Conservation (phyloP, 441 rosid species). For the Gossypium gossypioides region DNA sequence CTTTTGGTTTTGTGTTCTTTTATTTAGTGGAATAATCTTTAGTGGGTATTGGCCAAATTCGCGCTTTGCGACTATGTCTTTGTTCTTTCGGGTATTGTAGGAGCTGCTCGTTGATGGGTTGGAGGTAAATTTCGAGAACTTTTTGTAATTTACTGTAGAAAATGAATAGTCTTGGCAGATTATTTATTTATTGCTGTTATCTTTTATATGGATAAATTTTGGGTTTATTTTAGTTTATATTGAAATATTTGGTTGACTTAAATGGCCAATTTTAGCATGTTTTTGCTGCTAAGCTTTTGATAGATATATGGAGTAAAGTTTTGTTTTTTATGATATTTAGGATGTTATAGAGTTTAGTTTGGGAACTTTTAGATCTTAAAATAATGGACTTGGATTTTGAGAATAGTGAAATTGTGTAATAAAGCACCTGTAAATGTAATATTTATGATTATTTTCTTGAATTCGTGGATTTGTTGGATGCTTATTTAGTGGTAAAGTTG, state of each 20-base stretch:
- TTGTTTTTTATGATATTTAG: too few species aligned
- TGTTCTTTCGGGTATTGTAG: conserved; percentile 3
- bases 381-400: too few species aligned
- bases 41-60: conserved; percentile 6
- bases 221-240: neutral
- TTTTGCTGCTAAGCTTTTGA: neutral
- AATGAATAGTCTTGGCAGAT: neutral
- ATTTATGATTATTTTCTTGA: too few species aligned
- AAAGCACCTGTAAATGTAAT: neutral
- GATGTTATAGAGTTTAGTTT: neutral
- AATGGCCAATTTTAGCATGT: conserved; percentile 2
- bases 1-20: neutral
- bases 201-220: neutral
- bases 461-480: neutral
- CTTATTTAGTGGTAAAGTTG: neutral
- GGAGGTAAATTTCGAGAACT: conserved; percentile 23
- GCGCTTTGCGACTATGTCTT: neutral
- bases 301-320: too few species aligned
- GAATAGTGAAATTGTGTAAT: neutral
- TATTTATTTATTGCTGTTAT: neutral
- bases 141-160: conserved; percentile 3
- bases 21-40: neutral
- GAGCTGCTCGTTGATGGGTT: conserved; percentile 18
- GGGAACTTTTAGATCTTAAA: neutral
- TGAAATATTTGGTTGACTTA: conserved; percentile 13